Base-by-base conservation (phyloP, 2,329 filamentous ascomycete genomes). In the Verticillium klebahnii region DNA sequence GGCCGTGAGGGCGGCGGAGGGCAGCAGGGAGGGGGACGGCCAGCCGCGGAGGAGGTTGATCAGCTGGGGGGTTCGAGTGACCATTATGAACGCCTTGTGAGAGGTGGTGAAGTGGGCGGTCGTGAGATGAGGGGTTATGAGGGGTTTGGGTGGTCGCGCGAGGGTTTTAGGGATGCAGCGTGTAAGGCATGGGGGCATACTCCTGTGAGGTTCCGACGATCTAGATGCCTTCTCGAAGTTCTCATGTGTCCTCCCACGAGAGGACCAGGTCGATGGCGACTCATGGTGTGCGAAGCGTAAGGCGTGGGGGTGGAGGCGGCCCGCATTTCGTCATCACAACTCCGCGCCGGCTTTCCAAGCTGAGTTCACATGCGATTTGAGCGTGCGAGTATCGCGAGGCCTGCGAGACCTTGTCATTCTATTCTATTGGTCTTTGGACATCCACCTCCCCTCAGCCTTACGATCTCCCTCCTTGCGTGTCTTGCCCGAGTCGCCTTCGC, bases 41-140 rank as follows among this genome's bases (percentile, higher is more conserved):
- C 89, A 92, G 68, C 90, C 89, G 55, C 85, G 81, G 60, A 89
- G 77, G 62, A 90, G 79, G 69, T 90, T 89, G 71, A 90, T 89
- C 23, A 76, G 76, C 34, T 74, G 74, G 17, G 69, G 61, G 36
- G 54, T 56, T 56, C 25, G 45, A 11, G 45, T 50, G n/a, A 23
- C 45, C 45, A 50, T 34, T 15, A 8, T 34, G 31, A 14, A 4
- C 11, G n/a, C 11, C 8, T 6, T 57, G 17, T 36, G 55, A 57
- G 32, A 39, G 6, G 9, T 57, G 31, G 19, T 37, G 55, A 37
- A 56, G 8, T 6, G 29, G 9, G 25, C 12, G n/a, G 55, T 1
- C 9, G 12, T 57, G 15, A 23, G 55, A 2, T 23, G 31, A n/a
- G 34, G 32, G 55, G n/a, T 57, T 37, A 4, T 34, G 55, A 32